Evolutionary conservation across 2,329 filamentous ascomycete species (phyloP).

Genomic region (Macrophomina phaseolina): DNA sequence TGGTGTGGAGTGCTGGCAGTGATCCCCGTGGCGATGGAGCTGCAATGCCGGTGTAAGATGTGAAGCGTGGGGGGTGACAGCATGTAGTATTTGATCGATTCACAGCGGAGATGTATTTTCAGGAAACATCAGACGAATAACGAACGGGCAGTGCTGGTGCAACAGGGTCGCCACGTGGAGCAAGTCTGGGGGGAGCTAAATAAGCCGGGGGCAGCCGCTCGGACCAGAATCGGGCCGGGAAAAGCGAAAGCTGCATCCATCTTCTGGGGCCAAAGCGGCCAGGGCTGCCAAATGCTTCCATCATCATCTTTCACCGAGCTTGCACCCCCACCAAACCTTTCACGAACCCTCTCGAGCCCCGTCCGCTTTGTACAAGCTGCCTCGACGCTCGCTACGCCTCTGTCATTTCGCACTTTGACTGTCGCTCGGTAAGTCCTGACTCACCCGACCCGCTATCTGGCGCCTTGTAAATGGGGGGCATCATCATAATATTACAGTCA

Average conservation of each 20-base stretch:
- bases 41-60: conserved; percentile 56
- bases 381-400: neutral
- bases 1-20: conserved; percentile 87
- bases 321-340: too few relatives aligned
- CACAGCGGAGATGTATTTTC: too few relatives aligned
- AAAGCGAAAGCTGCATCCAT: neutral
- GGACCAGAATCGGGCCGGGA: neutral
- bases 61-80: neutral
- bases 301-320: neutral
- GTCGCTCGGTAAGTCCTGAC: neutral
- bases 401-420: neutral
- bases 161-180: conserved; percentile 11
- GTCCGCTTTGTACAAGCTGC: neutral
- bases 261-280: neutral
- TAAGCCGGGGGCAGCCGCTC: conserved; percentile 1
- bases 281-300: conserved; percentile 3
- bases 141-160: neutral
- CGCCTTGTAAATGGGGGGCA: conserved; percentile 10
- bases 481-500: neutral
- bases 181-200: conserved; percentile 2
- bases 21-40: conserved; percentile 85
- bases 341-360: neutral
- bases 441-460: neutral
- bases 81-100: too few relatives aligned
- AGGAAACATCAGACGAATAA: conserved; percentile 3